Evolutionary conservation across 2,329 filamentous ascomycete genomes (phyloP).

Genomic region (Beauveria pseudobassiana): DNA sequence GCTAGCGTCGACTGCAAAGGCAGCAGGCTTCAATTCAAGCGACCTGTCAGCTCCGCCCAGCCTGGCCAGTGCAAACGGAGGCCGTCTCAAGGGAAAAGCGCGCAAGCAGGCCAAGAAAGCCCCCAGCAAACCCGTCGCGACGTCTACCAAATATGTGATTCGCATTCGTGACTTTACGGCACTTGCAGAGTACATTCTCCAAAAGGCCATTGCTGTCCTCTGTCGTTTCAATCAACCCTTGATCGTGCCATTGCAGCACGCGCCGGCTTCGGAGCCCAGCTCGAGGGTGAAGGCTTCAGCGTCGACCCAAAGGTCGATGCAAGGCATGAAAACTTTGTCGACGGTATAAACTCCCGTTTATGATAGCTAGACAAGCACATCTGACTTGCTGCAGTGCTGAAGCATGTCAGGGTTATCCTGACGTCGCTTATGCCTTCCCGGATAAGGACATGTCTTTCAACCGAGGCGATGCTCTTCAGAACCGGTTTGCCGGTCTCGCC

Average conservation of each 20-base stretch:
- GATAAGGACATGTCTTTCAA: not conserved
- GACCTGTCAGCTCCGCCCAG: not conserved
- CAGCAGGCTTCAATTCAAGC: slow-evolving; percentile 9
- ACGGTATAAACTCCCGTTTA: not conserved
- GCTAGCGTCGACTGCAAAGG: slow-evolving; percentile 16
- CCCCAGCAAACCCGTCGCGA: no score
- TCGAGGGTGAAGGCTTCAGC: not conserved
- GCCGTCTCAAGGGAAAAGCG: not conserved
- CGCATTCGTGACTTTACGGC: slow-evolving; percentile 16
- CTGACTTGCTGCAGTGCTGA: not conserved
- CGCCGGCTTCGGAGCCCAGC: slow-evolving; percentile 12
- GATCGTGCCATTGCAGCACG: slow-evolving; percentile 15
- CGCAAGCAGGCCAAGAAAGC: not conserved
- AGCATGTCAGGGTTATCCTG: slow-evolving; percentile 15
- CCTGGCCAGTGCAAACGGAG: not conserved
- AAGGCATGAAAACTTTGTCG: not conserved
- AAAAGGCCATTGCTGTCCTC: slow-evolving; percentile 11
- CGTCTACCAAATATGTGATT: slow-evolving; percentile 11
- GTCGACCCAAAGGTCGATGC: not conserved
- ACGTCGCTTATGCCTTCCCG: slow-evolving; percentile 8
- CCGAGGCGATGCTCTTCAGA: not conserved
- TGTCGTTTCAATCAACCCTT: slow-evolving; percentile 11
- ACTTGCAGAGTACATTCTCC: slow-evolving; percentile 12
- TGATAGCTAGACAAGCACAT: not conserved
- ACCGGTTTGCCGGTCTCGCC: not conserved